These are phyloP conservation scores for Hymenoscyphus infarciens DNA, from an alignment of 2,329 filamentous ascomycete genomes.

Conservation along the genomic window DNA sequence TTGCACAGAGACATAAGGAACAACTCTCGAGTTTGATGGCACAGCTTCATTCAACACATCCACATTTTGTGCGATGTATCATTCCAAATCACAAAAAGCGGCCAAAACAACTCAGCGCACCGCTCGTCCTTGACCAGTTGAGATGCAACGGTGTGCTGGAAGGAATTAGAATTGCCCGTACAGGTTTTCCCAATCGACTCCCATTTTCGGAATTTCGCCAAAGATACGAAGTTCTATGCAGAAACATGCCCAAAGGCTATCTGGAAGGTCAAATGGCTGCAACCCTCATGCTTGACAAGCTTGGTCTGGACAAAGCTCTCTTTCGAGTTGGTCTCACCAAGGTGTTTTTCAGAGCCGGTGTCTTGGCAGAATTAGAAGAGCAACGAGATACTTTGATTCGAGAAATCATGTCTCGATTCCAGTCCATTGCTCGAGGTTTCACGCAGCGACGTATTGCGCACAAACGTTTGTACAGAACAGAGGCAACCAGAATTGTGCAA, in stretches of 20 bases:
- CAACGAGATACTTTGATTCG: constrained; percentile 89
- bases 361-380: constrained; percentile 94
- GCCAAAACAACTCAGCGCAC: constrained; percentile 85
- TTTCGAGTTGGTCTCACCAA: constrained; percentile 95
- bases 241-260: constrained; percentile 83
- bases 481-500: constrained; percentile 92
- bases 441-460: constrained; percentile 82
- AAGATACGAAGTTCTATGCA: constrained; percentile 91
- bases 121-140: constrained; percentile 94
- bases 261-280: constrained; percentile 85
- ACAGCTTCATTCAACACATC: constrained; percentile 92
- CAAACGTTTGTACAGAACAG: constrained; percentile 90
- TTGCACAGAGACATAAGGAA: constrained; percentile 95
- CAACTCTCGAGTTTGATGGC: constrained; percentile 95
- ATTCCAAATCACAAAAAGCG: constrained; percentile 97
- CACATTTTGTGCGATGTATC: constrained; percentile 97
- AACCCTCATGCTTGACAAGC: constrained; percentile 81
- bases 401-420: constrained; percentile 90
- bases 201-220: constrained; percentile 92
- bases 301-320: constrained; percentile 77
- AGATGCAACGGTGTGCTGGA: constrained; percentile 99
- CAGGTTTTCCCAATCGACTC: constrained; percentile 91
- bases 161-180: constrained; percentile 93
- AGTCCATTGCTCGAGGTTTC: constrained; percentile 87
- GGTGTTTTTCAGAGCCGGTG: constrained; percentile 95